Percentiles rank a stretch among this genome's conserved stretches.
Evolutionary conservation across 306 rosid species (phyloP).

Genomic region (Pueraria montana): DNA sequence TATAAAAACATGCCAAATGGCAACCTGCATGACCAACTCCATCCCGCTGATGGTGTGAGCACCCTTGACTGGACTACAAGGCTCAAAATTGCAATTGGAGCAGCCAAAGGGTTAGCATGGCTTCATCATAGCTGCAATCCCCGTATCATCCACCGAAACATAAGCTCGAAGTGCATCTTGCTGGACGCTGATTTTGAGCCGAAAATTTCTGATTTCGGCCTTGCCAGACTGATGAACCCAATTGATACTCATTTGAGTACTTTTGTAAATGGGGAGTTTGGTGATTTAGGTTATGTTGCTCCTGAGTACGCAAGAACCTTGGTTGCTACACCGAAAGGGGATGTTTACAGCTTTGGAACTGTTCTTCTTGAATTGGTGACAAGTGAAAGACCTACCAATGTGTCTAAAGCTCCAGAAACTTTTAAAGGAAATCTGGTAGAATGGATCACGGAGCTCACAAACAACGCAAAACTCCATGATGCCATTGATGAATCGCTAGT

Average conservation of each 20-base stretch:
- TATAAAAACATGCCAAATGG: slow-evolving; percentile 83
- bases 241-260: slow-evolving; percentile 97
- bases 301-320: slow-evolving; percentile 91
- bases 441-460: slow-evolving; percentile 70
- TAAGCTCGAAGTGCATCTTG: slow-evolving; percentile 92
- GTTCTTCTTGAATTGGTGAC: slow-evolving; percentile 97
- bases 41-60: slow-evolving; percentile 56
- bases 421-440: slow-evolving; percentile 90
- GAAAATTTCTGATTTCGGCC: slow-evolving; percentile 93
- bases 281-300: slow-evolving; percentile 95
- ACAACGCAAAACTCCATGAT: slow-evolving; percentile 59
- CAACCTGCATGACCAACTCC: slow-evolving; percentile 80
- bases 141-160: slow-evolving; percentile 90
- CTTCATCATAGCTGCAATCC: slow-evolving; percentile 98
- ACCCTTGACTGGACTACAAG: slow-evolving; percentile 79
- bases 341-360: slow-evolving; percentile 87
- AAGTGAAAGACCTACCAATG: slow-evolving; percentile 79
- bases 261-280: slow-evolving; percentile 93
- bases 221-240: slow-evolving; percentile 95
- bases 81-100: slow-evolving; percentile 88
- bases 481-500: slow-evolving; percentile 74
- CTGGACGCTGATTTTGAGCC: slow-evolving; percentile 85
- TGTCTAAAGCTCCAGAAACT: slow-evolving; percentile 77
- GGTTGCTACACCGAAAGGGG: slow-evolving; percentile 95
- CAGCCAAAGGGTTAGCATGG: slow-evolving; percentile 96